Base-by-base conservation (phyloP, 257 asterid genomes). In the Penstemon davidsonii region DNA sequence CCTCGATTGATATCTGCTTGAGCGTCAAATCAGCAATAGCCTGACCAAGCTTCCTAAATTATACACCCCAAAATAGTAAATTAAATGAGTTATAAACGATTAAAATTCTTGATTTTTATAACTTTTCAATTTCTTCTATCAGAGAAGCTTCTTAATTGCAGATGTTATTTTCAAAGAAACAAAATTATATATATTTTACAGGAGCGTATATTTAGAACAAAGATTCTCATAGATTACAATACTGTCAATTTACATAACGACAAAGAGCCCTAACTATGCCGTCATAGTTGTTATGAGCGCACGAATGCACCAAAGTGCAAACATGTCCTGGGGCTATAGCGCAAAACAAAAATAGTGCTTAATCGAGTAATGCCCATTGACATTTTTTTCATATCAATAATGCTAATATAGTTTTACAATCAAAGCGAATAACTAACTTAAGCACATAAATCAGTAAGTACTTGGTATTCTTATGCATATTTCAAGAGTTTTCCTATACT, bases 1-100 rank as follows among this genome's bases (percentile, higher is more conserved):
- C 88, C 75, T 82, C 92, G 33, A 81, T 60, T 47, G 77, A 77
- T 67, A 85, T 83, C 62, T 78, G 82, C 36, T 78, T 71, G 69
- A 93, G 83, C 71, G 65, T 74, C 83, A 88, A 74, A 72, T 78
- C 77, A 69, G 94, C 88, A 74, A 93, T 84, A 70, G 83, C 83
- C 78, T 55, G 79, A 50, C 85, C 87, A 78, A 88, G 76, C 70
- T 79, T 80, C 90, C 98, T 92, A 76, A 62, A 74, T 49, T 41
- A 60, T 19, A 13, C 64, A 72, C 54, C 33, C 33, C 76, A 68
- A 70, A 38, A 7, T 42, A 55, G 71, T 62, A 74, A 67, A 40
- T 54, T 52, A 66, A 49, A 43, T 36, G 42, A 52, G 3, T 55
- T 53, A 36, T 55, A 19, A 36, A 25, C 2, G 33, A 25, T 13